Base-by-base conservation (phyloP, 2,329 filamentous ascomycete species). In the Daldinia sp. region DNA sequence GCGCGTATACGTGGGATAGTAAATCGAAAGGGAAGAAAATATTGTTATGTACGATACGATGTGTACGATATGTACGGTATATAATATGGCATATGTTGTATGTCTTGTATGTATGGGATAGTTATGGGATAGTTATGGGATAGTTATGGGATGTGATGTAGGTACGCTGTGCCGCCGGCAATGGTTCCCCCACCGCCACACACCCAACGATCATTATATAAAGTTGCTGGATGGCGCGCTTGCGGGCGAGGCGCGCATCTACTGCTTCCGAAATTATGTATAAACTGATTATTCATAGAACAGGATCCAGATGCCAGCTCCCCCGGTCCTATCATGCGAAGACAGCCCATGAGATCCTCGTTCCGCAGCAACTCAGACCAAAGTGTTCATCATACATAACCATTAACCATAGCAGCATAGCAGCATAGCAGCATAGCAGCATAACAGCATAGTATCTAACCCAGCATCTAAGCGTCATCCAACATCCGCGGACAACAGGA, bases 291-390 rank as follows among this genome's bases (percentile, higher is more conserved):
- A 64, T 64, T 64, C 58, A 64, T 64, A 64, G 64, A 64, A 61
- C 58, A 64, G 64, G 64, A 64, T 67, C 60, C 64, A 23, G 41
- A 67, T 67, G 61, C 64, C 43, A 62, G 64, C 45, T 51, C 15
- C 30, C 41, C 19, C 39, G 39, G 35, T 53, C 64, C 50, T 57
- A 56, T 61, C 64, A 62, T 48, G 52, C 61, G 27, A 59, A 58
- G 39, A 54, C 41, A 48, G 39, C 41, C 57, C 27, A 50, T 32
- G 45, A 59, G 34, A 62, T 52, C 43, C 53, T 56, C 56, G 48
- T 58, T 19, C 47, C 37, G 34, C 48, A 54, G 48, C 50, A 35
- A 35, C 55, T 63, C 25, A 51, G 30, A 58, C 48, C 58, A 61
- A 58, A 59, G 43, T 53, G 54, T 30, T 45, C 39, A 45, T 45